Conservation (phyloP, 2,329 filamentous ascomycete genomes). For the Stachybotrys echinatus region DNA sequence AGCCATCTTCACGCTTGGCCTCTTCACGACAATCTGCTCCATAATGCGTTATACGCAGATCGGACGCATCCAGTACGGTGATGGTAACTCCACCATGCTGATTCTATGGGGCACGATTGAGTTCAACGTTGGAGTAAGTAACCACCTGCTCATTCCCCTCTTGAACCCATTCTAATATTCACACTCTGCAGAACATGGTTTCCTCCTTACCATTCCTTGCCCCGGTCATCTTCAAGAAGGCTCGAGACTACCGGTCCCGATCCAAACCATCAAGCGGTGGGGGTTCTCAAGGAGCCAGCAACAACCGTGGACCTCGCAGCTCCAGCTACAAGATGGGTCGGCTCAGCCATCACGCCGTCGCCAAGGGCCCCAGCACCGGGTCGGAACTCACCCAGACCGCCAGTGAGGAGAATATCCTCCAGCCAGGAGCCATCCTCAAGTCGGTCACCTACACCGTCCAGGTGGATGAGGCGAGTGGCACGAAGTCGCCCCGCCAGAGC, state of each 20-base stretch:
- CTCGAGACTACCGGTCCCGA: conserved; percentile 32
- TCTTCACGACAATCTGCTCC: conserved; percentile 51
- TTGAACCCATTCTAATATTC: not conserved
- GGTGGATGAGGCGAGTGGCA: conserved; percentile 23
- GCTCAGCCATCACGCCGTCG: conserved; percentile 22
- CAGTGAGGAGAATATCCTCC: conserved; percentile 35
- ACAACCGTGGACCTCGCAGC: conserved; percentile 14
- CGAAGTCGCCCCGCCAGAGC: not conserved
- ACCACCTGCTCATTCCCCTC: not conserved
- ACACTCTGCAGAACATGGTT: conserved; percentile 34
- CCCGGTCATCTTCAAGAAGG: conserved; percentile 36
- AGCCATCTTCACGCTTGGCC: conserved; percentile 44
- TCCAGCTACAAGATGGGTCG: conserved; percentile 31
- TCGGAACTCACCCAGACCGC: conserved; percentile 17
- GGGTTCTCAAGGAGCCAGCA: conserved; percentile 17
- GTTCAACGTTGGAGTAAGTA: conserved; percentile 49
- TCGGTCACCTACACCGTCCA: conserved; percentile 35
- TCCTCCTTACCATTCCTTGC: conserved; percentile 41
- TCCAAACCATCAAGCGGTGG: conserved; percentile 27
- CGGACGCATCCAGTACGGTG: conserved; percentile 39
- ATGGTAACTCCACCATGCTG: conserved; percentile 51
- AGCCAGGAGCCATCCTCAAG: conserved; percentile 31
- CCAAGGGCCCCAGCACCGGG: conserved; percentile 18
- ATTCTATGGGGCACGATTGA: conserved; percentile 53
- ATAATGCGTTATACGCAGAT: conserved; percentile 48